These are phyloP conservation scores for Penicillium sp. DNA, from an alignment of 2,329 filamentous ascomycete genomes.

Conservation along the genomic window DNA sequence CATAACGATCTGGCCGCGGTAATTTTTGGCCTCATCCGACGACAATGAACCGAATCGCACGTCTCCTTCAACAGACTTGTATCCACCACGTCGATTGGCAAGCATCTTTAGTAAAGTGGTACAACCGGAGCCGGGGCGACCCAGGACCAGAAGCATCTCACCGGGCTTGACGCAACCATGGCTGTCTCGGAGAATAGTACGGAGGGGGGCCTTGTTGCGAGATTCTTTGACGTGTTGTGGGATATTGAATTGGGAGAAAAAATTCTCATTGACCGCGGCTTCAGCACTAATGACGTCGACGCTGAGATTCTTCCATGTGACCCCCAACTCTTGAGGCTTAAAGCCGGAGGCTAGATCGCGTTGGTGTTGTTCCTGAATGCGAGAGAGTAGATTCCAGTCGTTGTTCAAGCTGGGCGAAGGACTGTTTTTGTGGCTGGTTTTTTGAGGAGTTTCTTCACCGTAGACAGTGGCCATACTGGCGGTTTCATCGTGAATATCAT, in stretches of 20 bases:
- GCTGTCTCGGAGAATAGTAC: conserved; percentile 65
- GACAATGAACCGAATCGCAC: conserved; percentile 58
- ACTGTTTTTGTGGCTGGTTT: conserved; percentile 6
- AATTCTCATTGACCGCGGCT: conserved; percentile 66
- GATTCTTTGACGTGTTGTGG: conserved; percentile 56
- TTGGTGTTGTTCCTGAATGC: conserved; percentile 50
- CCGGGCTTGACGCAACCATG: conserved; percentile 67
- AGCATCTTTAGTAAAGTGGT: conserved; percentile 72
- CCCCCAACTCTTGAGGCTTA: conserved; percentile 58
- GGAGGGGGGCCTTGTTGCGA: conserved; percentile 59
- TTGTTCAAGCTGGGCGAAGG: conserved; percentile 36
- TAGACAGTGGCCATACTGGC: conserved; percentile 34
- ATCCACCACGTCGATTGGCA: conserved; percentile 65
- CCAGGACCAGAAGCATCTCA: conserved; percentile 73
- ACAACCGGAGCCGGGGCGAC: conserved; percentile 70
- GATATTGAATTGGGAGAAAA: conserved; percentile 61
- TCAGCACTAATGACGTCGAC: conserved; percentile 66
- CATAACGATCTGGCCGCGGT: conserved; percentile 61
- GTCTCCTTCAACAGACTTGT: conserved; percentile 60
- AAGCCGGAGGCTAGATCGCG: conserved; percentile 50
- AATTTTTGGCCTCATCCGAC: conserved; percentile 48
- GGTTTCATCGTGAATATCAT: conserved; percentile 28
- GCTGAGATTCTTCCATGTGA: conserved; percentile 67
- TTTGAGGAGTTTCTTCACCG: conserved; percentile 27
- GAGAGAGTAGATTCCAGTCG: conserved; percentile 57